These are phyloP conservation scores for Thielaviopsis populi DNA, from an alignment of 2,329 filamentous ascomycete species.

Conservation along the genomic window DNA sequence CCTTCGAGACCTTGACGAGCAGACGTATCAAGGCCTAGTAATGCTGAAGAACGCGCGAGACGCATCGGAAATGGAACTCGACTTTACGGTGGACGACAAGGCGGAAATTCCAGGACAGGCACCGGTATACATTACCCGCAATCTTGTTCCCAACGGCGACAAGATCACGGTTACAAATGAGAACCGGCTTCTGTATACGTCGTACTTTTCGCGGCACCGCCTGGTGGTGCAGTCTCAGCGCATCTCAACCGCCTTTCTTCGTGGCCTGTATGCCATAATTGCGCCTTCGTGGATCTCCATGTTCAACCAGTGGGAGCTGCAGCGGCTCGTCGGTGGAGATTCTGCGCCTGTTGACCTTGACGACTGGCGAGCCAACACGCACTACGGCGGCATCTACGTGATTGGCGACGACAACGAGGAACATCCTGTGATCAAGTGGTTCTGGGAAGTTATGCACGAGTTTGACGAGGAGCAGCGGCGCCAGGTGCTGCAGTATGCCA, in stretches of 20 bases:
- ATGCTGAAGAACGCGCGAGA: conserved; percentile 65
- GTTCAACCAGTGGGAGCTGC: conserved; percentile 94
- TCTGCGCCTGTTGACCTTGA: conserved; percentile 72
- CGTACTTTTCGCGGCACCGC: conserved; percentile 75
- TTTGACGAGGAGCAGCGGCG: conserved; percentile 64
- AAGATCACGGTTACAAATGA: conserved; percentile 73
- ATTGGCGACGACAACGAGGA: conserved; percentile 81
- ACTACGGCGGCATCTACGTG: conserved; percentile 74
- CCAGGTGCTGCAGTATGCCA: conserved; percentile 89
- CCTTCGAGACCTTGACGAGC: conserved; percentile 77
- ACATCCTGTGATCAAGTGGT: conserved; percentile 70
- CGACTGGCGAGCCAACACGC: conserved; percentile 69
- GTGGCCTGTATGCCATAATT: conserved; percentile 74
- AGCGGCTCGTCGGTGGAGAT: conserved; percentile 83
- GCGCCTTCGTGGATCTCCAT: conserved; percentile 88
- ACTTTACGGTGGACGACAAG: conserved; percentile 77
- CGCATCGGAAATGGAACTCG: conserved; percentile 46
- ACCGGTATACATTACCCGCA: conserved; percentile 46
- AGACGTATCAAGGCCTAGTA: conserved; percentile 72
- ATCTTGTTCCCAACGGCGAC: conserved; percentile 63
- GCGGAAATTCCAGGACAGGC: conserved; percentile 34
- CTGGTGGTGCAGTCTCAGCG: conserved; percentile 62
- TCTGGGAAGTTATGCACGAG: conserved; percentile 76
- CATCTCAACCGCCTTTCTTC: conserved; percentile 81
- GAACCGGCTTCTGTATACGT: conserved; percentile 88